A percentile compares a stretch with the other conserved stretches of the same genome.
Evolutionary conservation across 2,329 filamentous ascomycete genomes (phyloP).

Genomic region (Aspergillus sp.): DNA sequence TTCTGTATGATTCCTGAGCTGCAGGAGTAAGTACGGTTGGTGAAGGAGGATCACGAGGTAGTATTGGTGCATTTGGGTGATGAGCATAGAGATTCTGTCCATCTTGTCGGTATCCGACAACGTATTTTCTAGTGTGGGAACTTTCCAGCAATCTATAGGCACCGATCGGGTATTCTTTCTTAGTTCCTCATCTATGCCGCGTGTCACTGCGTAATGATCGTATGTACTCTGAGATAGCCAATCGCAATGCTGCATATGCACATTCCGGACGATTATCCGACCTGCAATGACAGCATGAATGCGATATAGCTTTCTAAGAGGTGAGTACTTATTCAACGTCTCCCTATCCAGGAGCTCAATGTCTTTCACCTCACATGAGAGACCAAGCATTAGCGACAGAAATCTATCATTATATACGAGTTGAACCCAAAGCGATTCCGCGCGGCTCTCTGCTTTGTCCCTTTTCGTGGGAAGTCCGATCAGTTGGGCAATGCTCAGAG

Average conservation of each 20-base stretch:
- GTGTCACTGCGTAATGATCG: background rate
- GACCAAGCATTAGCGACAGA: conserved; percentile 2
- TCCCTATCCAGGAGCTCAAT: background rate
- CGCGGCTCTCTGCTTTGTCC: background rate
- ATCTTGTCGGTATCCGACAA: conserved; percentile 1
- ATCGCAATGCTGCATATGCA: background rate
- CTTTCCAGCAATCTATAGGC: background rate
- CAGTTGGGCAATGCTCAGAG: background rate
- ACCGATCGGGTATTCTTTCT: background rate
- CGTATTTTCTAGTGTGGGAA: background rate
- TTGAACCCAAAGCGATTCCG: background rate
- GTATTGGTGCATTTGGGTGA: conserved; percentile 6
- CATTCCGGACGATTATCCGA: background rate
- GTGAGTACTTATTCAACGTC: background rate
- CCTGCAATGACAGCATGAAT: background rate
- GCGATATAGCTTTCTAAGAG: background rate
- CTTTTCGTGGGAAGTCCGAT: background rate
- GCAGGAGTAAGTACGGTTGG: background rate
- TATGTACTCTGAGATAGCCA: background rate
- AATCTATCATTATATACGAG: conserved; percentile 7
- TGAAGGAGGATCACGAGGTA: conserved; percentile 1
- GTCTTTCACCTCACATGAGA: background rate
- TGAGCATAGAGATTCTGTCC: background rate
- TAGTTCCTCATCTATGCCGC: background rate
- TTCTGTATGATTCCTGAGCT: background rate